These are phyloP conservation scores for Kuraishia ogatae DNA, from an alignment of 805 yeast species.

Conservation along the genomic window DNA sequence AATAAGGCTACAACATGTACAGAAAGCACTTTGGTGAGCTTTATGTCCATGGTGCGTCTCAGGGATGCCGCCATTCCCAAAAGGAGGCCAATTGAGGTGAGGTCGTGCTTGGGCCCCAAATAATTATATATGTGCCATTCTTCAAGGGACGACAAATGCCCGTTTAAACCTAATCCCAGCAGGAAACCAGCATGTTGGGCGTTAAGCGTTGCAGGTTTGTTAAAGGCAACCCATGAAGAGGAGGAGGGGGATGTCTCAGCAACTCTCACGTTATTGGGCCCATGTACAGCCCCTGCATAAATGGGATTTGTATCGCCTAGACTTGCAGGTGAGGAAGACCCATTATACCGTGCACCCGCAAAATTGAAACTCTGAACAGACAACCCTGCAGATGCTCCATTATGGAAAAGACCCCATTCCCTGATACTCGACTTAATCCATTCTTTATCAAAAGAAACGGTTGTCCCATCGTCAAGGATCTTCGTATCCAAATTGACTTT, in stretches of 20 bases:
- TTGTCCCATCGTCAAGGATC: constrained; percentile 56
- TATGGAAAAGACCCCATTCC: constrained; percentile 87
- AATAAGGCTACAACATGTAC: constrained; percentile 89
- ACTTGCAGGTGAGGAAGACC: too few species aligned
- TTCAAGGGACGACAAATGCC: constrained; percentile 73
- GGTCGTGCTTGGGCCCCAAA: constrained; percentile 79
- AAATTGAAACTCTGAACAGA: constrained; percentile 29
- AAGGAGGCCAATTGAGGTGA: constrained; percentile 78
- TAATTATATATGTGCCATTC: constrained; percentile 97
- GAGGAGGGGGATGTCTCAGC: too few species aligned
- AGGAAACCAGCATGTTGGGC: constrained; percentile 93
- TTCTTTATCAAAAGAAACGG: constrained; percentile 50
- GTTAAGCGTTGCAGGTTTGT: constrained; percentile 60
- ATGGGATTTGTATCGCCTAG: too few species aligned
- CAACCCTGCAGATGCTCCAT: constrained; percentile 84
- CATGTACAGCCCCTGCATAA: too few species aligned
- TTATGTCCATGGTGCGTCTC: constrained; percentile 74
- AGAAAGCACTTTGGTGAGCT: constrained; percentile 81
- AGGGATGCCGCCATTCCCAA: constrained; percentile 91
- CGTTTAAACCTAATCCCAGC: constrained; percentile 87
- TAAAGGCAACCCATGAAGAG: constrained; percentile 69
- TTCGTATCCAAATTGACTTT: constrained; percentile 60
- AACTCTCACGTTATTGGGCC: too few species aligned
- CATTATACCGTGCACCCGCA: background rate
- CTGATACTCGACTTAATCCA: constrained; percentile 36